Percentiles rank a stretch among this genome's conserved stretches.
Conservation (phyloP, 176 grass and related monocot genomes). For the Olyra latifolia region DNA sequence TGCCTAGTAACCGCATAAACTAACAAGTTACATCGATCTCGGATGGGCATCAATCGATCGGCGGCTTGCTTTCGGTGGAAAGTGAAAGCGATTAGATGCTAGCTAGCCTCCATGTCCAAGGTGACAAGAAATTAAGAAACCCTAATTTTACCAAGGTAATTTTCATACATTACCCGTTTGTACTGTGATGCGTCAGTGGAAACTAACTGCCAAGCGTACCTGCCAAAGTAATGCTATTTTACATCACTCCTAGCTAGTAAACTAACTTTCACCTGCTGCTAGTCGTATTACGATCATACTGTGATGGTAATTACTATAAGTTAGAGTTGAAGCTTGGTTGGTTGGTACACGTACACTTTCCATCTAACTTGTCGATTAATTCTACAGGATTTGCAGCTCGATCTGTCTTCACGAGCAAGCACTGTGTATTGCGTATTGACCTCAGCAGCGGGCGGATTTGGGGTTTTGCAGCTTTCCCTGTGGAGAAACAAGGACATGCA, state of each 20-base stretch:
- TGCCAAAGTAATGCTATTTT: slow-evolving; percentile 14
- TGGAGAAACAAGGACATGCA: neutral
- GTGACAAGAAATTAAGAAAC: neutral
- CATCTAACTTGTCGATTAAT: neutral
- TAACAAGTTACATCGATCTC: neutral
- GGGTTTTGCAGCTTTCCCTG: neutral
- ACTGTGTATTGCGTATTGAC: neutral
- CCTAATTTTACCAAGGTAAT: neutral
- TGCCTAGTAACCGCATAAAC: neutral
- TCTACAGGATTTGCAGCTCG: neutral
- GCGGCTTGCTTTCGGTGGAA: slow-evolving; percentile 34
- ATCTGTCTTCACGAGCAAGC: neutral
- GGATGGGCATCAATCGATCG: slow-evolving; percentile 1
- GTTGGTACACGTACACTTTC: neutral
- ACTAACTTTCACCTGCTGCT: neutral
- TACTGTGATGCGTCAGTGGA: neutral
- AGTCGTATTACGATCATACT: neutral
- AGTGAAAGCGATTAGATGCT: slow-evolving; percentile 26
- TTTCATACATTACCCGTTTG: neutral
- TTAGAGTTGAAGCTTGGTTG: neutral
- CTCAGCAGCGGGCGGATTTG: neutral
- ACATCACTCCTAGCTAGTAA: neutral
- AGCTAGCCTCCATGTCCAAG: neutral
- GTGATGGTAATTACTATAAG: neutral
- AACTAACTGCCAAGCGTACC: neutral